phyloP scores from a whole-genome alignment of 805 yeast species.

The Yarrowia keelungensis region DNA sequence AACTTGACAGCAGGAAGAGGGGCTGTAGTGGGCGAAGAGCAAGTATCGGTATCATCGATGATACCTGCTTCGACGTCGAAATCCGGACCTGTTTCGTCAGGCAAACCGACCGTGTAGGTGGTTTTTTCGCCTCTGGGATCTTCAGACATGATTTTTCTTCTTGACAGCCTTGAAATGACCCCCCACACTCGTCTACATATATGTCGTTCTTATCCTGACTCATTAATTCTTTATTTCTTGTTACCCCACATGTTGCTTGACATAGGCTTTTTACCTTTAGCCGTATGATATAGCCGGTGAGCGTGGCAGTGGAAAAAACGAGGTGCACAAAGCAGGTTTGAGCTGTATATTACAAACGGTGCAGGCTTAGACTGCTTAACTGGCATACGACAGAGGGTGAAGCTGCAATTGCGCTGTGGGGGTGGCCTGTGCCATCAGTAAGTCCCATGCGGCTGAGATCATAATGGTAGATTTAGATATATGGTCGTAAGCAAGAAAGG shows the following conservation, averaged over 20 bases:
- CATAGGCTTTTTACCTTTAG: conserved; percentile 11
- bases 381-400: no score
- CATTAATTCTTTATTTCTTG: neutral
- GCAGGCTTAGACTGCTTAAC: neutral
- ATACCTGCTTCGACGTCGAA: conserved; percentile 12
- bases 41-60: conserved; percentile 19
- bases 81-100: neutral
- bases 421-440: neutral
- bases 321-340: conserved; percentile 22
- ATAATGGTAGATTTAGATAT: no score
- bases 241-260: conserved; percentile 12
- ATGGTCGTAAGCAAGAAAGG: no score
- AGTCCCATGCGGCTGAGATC: conserved; percentile 6
- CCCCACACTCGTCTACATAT: neutral
- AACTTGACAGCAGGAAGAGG: conserved; percentile 11
- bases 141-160: neutral
- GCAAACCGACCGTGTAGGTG: neutral
- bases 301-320: neutral
- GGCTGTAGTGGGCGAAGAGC: conserved; percentile 3
- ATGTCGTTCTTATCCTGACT: neutral
- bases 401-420: neutral
- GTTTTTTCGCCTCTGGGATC: conserved; percentile 5
- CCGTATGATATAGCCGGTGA: conserved; percentile 4
- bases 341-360: neutral
- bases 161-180: neutral